Base-by-base conservation (phyloP, 2,329 filamentous ascomycete species). In the Apiospora arundinis region DNA sequence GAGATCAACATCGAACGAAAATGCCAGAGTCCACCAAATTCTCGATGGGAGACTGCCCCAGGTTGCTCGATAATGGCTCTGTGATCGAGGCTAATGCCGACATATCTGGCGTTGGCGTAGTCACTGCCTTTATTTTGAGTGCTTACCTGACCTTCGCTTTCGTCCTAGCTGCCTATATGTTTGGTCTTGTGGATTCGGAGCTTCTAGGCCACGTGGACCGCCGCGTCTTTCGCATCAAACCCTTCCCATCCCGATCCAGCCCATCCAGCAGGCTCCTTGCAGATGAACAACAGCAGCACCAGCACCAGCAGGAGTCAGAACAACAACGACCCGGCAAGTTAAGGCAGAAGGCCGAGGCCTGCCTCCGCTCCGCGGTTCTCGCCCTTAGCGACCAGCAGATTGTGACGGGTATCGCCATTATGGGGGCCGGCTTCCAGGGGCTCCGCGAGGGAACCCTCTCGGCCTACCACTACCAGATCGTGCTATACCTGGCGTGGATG, bases 401-500 rank as follows among this genome's bases (percentile, higher is more conserved):
- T 40, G 49, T 71, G 5, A 71, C 66, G 14, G 70, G 70, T 28
- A 63, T 71, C 32, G 70, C 66, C 25, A 71, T 71, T 67, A 65
- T 71, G 70, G 46, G 48, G 40, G 70, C 70, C 23, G 70, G 70
- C 11, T 71, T 63, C 21, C 56, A 68, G 32, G 45, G 66, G 66
- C 49, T 68, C 60, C 40, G 65, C 32, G 21, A 37, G 21, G 40
- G 42, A 1, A 25, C 44, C 21, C 42, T 71, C 9, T 68, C 70
- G 40, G 70, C 67, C 37, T 71, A 71, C 52, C 70, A 69, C 23
- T 71, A 46, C 23, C 70, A 69, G 48, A 63, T 71, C 40, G 66
- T 71, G 37, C 65, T 71, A 23, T 71, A 71, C 52, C 44, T 71
- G 25, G 70, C 70, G 18, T 71, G 70, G 70, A 68, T 71, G 66